Conservation (phyloP, 768 basidiomycete species). For the Galerina sulciceps region DNA sequence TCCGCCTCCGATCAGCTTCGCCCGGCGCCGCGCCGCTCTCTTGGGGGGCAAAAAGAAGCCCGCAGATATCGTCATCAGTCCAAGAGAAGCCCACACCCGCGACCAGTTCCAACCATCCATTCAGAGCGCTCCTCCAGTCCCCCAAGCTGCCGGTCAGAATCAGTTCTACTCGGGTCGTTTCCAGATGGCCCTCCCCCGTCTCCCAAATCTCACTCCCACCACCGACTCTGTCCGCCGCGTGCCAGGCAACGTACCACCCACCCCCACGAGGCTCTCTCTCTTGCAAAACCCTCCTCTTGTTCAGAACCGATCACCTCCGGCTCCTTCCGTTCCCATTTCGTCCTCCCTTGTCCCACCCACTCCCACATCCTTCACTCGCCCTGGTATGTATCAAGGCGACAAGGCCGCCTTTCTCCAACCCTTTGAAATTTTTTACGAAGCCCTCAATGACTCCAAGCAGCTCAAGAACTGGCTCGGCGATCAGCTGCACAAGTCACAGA, state of each 20-base stretch:
- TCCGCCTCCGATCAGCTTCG: constrained; percentile 78
- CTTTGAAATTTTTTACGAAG: constrained; percentile 85
- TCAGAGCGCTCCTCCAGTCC: constrained; percentile 77
- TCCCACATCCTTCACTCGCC: constrained; percentile 65
- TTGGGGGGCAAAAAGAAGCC: constrained; percentile 74
- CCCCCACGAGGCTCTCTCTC: constrained; percentile 60
- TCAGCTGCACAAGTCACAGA: constrained; percentile 68
- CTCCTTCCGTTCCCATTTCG: constrained; percentile 67
- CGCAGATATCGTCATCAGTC: constrained; percentile 79
- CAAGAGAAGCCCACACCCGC: constrained; percentile 55
- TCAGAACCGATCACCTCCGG: constrained; percentile 53
- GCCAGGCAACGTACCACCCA: constrained; percentile 71
- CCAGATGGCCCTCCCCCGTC: constrained; percentile 68
- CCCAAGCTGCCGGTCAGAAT: constrained; percentile 47
- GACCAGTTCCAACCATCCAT: constrained; percentile 69
- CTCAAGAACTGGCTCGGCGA: constrained; percentile 78
- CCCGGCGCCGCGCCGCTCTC: constrained; percentile 71
- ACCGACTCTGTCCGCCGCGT: constrained; percentile 51
- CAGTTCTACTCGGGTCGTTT: constrained; percentile 31
- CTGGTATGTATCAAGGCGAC: constrained; percentile 57
- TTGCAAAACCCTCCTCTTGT: constrained; percentile 26
- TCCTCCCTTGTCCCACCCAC: constrained; percentile 69
- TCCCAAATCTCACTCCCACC: constrained; percentile 53
- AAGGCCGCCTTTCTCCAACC: constrained; percentile 81
- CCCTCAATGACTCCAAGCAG: constrained; percentile 78